A percentile compares a stretch with the other conserved stretches of the same genome.
These are phyloP conservation scores for Corynascus novoguineensis DNA, from an alignment of 495 filamentous ascomycete genomes.

Conservation along the genomic window DNA sequence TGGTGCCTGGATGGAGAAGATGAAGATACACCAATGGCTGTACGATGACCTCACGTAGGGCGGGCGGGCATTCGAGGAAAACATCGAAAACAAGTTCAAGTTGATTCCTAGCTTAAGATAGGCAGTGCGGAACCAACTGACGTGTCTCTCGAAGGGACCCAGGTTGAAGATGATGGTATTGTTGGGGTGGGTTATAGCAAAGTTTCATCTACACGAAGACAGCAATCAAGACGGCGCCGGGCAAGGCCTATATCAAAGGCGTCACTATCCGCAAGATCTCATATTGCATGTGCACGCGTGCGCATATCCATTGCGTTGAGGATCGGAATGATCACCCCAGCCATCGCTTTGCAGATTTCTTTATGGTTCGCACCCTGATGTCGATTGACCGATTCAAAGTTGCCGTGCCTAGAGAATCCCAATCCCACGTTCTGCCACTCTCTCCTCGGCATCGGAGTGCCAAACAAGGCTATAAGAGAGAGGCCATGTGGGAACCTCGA, in stretches of 20 bases:
- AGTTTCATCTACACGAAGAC: constrained; percentile 5
- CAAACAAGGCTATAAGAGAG: constrained; percentile 13
- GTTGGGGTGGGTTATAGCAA: constrained; percentile 14
- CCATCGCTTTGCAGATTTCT: neutral
- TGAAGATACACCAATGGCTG: constrained; percentile 1
- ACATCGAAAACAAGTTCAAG: constrained; percentile 9
- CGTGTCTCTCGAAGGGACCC: constrained; percentile 20
- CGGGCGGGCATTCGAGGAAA: constrained; percentile 18
- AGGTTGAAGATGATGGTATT: constrained; percentile 17
- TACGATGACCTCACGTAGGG: constrained; percentile 13
- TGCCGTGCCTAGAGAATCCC: constrained; percentile 10
- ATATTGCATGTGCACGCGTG: constrained; percentile 13
- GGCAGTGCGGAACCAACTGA: constrained; percentile 20
- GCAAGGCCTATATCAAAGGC: constrained; percentile 16
- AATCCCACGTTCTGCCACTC: neutral
- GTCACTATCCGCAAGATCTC: constrained; percentile 14
- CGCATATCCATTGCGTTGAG: neutral
- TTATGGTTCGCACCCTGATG: neutral
- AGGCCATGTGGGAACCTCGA: constrained; percentile 19
- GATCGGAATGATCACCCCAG: constrained; percentile 1
- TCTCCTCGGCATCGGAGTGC: neutral
- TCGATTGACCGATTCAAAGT: neutral
- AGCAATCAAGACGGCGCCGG: constrained; percentile 11
- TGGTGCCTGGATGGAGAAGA: constrained; percentile 14
- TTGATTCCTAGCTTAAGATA: constrained; percentile 14